phyloP scores from a whole-genome alignment of 257 asterid genomes.

The Lycium barbarum region DNA sequence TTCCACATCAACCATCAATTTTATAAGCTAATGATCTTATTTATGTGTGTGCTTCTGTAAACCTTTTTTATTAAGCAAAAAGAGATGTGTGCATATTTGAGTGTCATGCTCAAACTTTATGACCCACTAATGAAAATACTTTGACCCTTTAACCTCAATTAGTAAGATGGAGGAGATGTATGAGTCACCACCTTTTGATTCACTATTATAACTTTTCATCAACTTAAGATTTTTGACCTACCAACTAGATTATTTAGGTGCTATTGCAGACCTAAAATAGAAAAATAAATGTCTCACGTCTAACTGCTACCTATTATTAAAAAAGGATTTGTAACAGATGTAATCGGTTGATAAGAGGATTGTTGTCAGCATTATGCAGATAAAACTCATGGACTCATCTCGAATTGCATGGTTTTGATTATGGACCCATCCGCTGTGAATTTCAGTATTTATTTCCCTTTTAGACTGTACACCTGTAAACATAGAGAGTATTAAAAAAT shows the following conservation, averaged over 20 bases:
- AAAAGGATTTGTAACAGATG: background rate
- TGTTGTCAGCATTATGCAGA: background rate
- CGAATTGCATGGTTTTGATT: background rate
- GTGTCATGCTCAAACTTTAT: background rate
- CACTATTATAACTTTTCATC: background rate
- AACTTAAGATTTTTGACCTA: slow-evolving; percentile 11
- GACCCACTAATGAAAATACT: background rate
- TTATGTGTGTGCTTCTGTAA: background rate
- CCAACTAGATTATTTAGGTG: background rate
- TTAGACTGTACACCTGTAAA: background rate
- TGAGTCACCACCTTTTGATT: background rate
- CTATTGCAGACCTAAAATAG: background rate
- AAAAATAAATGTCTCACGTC: background rate
- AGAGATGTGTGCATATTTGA: background rate
- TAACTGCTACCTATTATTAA: background rate
- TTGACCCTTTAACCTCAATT: background rate
- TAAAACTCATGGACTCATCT: background rate
- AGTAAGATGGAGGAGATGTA: slow-evolving; percentile 6
- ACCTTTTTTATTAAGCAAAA: background rate
- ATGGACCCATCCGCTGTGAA: background rate
- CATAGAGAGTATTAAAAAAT: background rate
- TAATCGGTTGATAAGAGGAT: background rate
- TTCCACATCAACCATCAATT: background rate
- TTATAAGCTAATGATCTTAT: background rate
- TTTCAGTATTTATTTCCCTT: background rate